phyloP scores from a whole-genome alignment of 2,329 filamentous ascomycete genomes.

The Beauveria caledonica region DNA sequence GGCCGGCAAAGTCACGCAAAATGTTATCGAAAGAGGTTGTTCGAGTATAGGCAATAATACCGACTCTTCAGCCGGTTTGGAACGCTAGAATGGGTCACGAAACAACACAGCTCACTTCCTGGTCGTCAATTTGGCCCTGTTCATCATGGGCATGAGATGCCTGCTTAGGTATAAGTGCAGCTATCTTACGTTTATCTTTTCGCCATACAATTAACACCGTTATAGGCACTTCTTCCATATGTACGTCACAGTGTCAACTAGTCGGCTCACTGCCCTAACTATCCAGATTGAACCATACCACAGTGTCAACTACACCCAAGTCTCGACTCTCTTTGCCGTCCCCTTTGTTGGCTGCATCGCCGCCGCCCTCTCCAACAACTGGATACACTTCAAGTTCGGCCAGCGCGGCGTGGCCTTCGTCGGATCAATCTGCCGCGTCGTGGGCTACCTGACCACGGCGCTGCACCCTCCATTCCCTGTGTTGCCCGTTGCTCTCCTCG shows the following conservation, averaged over 20 bases:
- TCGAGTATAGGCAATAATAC: neutral
- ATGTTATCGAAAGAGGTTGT: constrained; percentile 5
- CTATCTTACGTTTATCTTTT: neutral
- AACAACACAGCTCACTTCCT: constrained; percentile 51
- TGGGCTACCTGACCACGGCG: constrained; percentile 56
- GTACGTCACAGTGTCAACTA: constrained; percentile 22
- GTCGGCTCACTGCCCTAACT: neutral
- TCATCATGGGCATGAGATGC: constrained; percentile 64
- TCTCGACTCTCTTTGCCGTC: constrained; percentile 59
- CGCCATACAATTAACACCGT: neutral
- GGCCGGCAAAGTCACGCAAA: neutral
- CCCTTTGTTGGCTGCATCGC: constrained; percentile 57
- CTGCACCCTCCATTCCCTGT: constrained; percentile 63
- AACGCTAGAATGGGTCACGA: constrained; percentile 56
- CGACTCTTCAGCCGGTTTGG: constrained; percentile 18
- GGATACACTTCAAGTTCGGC: constrained; percentile 55
- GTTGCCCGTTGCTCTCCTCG: constrained; percentile 54
- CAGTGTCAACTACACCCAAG: constrained; percentile 49
- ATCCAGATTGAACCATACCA: constrained; percentile 53
- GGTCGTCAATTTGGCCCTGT: constrained; percentile 52
- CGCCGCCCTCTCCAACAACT: constrained; percentile 57
- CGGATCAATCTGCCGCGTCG: constrained; percentile 52
- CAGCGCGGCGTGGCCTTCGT: constrained; percentile 64
- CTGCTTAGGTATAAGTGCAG: constrained; percentile 46
- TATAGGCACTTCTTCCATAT: constrained; percentile 40